These are phyloP conservation scores for Penicilliopsis zonata DNA, from an alignment of 495 filamentous ascomycete genomes.

Conservation along the genomic window DNA sequence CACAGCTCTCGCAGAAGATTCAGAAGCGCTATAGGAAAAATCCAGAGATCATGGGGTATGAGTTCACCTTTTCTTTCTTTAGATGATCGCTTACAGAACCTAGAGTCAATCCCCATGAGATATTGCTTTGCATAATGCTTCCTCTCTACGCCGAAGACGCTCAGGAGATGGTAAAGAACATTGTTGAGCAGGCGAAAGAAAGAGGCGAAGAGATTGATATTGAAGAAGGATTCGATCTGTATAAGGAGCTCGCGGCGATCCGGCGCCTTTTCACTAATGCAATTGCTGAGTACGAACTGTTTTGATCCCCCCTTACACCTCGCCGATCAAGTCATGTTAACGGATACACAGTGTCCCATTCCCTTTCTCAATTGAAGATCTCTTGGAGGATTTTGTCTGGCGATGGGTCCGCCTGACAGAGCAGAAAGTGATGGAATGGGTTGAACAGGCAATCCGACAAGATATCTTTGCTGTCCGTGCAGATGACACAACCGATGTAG, in stretches of 20 bases:
- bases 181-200: slow-evolving; percentile 57
- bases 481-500: slow-evolving; percentile 43
- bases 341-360: slow-evolving; percentile 41
- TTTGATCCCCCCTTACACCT: neutral
- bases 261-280: slow-evolving; percentile 63
- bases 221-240: slow-evolving; percentile 88
- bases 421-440: slow-evolving; percentile 65
- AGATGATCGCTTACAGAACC: slow-evolving; percentile 13
- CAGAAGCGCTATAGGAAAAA: slow-evolving; percentile 85
- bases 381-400: slow-evolving; percentile 89
- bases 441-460: slow-evolving; percentile 80
- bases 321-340: slow-evolving; percentile 2
- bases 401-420: slow-evolving; percentile 82
- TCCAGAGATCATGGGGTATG: slow-evolving; percentile 75
- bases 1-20: slow-evolving; percentile 71
- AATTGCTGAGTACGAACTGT: slow-evolving; percentile 48
- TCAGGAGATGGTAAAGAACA: slow-evolving; percentile 65
- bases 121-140: slow-evolving; percentile 71
- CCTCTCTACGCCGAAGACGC: slow-evolving; percentile 85
- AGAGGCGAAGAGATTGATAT: slow-evolving; percentile 66
- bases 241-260: slow-evolving; percentile 74
- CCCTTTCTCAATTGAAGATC: slow-evolving; percentile 71
- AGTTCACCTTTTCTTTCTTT: slow-evolving; percentile 2
- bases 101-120: slow-evolving; percentile 65
- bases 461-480: slow-evolving; percentile 66